Conservation (phyloP, 129 eudicot genomes). For the Artemisia tridentata region DNA sequence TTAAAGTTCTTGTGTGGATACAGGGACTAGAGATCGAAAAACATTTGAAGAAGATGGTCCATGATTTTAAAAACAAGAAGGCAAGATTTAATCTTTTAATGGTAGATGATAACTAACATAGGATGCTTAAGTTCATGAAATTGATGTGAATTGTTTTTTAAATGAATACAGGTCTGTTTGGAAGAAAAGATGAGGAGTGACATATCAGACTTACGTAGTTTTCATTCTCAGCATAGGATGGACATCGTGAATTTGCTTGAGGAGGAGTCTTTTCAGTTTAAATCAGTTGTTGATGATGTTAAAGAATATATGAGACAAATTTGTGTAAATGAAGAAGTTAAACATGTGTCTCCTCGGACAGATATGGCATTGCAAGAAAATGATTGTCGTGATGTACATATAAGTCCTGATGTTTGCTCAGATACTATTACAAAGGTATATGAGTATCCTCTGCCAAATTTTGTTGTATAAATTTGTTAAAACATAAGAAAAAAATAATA, state of each 20-base stretch:
- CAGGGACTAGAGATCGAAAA: slow-evolving; percentile 80
- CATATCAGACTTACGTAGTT: slow-evolving; percentile 40
- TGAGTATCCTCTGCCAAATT: slow-evolving; percentile 7
- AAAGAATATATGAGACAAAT: slow-evolving; percentile 52
- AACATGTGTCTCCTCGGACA: slow-evolving; percentile 23
- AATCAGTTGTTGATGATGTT: slow-evolving; percentile 34
- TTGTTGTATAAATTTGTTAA: slow-evolving; percentile 5
- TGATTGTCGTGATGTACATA: slow-evolving; percentile 76
- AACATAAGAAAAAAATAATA: not conserved
- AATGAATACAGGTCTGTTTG: slow-evolving; percentile 37
- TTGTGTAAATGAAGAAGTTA: slow-evolving; percentile 31
- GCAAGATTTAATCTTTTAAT: slow-evolving; percentile 29
- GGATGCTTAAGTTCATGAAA: slow-evolving; percentile 19
- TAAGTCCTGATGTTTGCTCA: slow-evolving; percentile 45
- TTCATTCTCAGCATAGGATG: slow-evolving; percentile 48
- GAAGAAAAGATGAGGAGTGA: slow-evolving; percentile 48
- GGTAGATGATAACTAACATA: slow-evolving; percentile 1
- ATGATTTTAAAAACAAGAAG: slow-evolving; percentile 56
- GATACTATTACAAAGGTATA: slow-evolving; percentile 47
- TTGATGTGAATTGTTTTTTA: slow-evolving; percentile 12
- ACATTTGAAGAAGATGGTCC: slow-evolving; percentile 65
- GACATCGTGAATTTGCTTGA: slow-evolving; percentile 49
- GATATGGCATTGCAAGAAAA: slow-evolving; percentile 35
- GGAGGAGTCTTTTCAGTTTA: slow-evolving; percentile 54
- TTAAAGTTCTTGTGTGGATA: slow-evolving; percentile 1